Conservation (phyloP, 2,329 filamentous ascomycete species). For the Fusarium sp. region DNA sequence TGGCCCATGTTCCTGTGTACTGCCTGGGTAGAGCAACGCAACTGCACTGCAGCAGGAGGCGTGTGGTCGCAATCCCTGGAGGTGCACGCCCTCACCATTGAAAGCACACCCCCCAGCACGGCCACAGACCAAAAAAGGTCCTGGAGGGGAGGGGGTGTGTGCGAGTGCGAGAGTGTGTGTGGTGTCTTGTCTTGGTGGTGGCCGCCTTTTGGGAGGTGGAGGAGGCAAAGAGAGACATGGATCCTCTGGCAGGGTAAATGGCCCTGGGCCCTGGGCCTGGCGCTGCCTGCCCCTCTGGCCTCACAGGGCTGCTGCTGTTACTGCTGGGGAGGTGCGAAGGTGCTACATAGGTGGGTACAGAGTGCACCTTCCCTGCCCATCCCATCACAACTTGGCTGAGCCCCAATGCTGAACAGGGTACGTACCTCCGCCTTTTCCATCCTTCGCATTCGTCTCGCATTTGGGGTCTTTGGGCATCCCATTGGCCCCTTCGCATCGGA, state of each 20-base stretch:
- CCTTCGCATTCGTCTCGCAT: conserved; percentile 23
- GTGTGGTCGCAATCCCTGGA: not conserved
- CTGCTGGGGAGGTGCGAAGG: not conserved
- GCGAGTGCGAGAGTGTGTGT: not conserved
- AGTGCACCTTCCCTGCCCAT: not conserved
- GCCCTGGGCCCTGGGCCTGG: conserved; percentile 20
- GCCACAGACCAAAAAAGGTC: conserved; percentile 39
- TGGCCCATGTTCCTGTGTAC: conserved; percentile 7
- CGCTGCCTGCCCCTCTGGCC: conserved; percentile 25
- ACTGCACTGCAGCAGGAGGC: not conserved
- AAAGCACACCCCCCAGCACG: conserved; percentile 21
- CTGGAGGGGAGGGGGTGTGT: conserved; percentile 22
- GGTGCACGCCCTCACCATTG: conserved; percentile 1
- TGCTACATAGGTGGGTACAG: not conserved
- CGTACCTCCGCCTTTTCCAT: conserved; percentile 40
- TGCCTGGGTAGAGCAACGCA: not conserved
- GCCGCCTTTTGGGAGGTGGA: conserved; percentile 2
- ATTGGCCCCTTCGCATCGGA: not conserved
- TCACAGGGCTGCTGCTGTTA: conserved; percentile 43
- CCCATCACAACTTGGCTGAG: conserved; percentile 28
- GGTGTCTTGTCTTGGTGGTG: not conserved
- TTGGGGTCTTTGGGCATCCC: not conserved
- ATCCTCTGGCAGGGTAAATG: conserved; percentile 3
- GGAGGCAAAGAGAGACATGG: conserved; percentile 15
- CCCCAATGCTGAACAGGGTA: conserved; percentile 26